Evolutionary conservation across 75 land plant genomes (phyloP), one percentile per base, ranked within the genome.

Genomic region (Selaginella tamariscina): DNA sequence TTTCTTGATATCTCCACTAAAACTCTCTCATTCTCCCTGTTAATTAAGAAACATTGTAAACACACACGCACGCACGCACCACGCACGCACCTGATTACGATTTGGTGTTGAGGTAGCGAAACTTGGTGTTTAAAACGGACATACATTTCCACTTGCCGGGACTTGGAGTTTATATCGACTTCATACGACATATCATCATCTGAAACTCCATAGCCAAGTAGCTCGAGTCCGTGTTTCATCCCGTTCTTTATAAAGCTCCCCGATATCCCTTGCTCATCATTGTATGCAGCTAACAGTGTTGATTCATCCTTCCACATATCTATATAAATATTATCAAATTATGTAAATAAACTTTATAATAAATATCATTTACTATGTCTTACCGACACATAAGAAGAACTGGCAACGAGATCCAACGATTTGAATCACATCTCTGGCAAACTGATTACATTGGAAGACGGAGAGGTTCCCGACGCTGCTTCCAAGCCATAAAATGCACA

Each of bases 401-500:
- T 56, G 79, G 33, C 81, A 76, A 0, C 30, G 54, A 22, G 75
- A 65, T 21, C 79, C 78, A 23, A 63, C 67, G 13, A 56, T 64
- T n/a, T 31, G 30, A 18, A 21, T 0, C 2, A 64, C 63, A 26
- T 72, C 66, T 1, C 63, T 65, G 11, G 72, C 59, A 31, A 79
- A 75, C 0, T 44, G 2, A 9, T 64, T 32, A 8, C 67, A 68
- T 13, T 68, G 70, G 30, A 39, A 65, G 27, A 49, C 33, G 13
- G 62, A 27, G 33, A 79, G 59, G 26, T 76, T 76, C 0, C 81
- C 79, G 8, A 79, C 70, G 28, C 78, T 70, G 74, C 78, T 79
- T 21, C 81, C 81, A 21, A 79, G 78, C 81, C 81, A 79, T 31
- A 72, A 22, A 66, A 79, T 64, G 60, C 81, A 79, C 24, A 79